These are phyloP conservation scores for Fragaria nilgerrensis DNA, from an alignment of 306 rosid species.

Conservation along the genomic window DNA sequence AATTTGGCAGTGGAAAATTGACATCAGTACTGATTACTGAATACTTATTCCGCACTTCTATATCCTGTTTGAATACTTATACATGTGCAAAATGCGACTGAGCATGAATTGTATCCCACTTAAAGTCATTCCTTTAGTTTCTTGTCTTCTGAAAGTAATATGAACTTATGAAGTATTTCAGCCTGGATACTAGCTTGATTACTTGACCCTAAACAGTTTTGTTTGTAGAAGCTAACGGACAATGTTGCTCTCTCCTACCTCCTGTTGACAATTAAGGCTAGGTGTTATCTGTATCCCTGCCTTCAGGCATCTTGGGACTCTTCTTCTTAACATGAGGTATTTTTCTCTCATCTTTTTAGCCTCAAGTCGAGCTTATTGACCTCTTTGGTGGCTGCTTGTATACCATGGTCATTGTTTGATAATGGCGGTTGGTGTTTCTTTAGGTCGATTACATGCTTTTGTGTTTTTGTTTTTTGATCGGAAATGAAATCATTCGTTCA, in stretches of 20 bases:
- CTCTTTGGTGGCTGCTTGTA: background rate
- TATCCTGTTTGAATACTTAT: background rate
- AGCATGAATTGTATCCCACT: background rate
- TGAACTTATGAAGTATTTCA: background rate
- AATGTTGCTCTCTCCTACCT: background rate
- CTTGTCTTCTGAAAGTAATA: background rate
- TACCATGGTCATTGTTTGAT: background rate
- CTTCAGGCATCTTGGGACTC: background rate
- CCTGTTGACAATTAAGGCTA: background rate
- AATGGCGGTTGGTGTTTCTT: too few relatives aligned
- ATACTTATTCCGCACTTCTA: background rate
- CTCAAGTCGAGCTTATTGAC: background rate
- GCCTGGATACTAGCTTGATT: background rate
- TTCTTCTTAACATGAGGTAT: background rate
- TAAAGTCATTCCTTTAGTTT: background rate
- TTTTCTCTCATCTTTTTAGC: background rate
- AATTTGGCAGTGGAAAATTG: background rate
- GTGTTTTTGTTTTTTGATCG: too few relatives aligned
- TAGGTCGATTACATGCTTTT: too few relatives aligned
- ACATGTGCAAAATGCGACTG: background rate
- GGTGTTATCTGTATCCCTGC: background rate
- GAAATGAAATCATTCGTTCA: too few relatives aligned
- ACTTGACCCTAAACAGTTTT: background rate
- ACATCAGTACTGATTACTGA: background rate
- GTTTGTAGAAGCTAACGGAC: background rate